Percentiles rank a stretch among this genome's conserved stretches.
These are phyloP conservation scores for Cercospora beticola DNA, from an alignment of 2,329 filamentous ascomycete genomes.

Conservation along the genomic window DNA sequence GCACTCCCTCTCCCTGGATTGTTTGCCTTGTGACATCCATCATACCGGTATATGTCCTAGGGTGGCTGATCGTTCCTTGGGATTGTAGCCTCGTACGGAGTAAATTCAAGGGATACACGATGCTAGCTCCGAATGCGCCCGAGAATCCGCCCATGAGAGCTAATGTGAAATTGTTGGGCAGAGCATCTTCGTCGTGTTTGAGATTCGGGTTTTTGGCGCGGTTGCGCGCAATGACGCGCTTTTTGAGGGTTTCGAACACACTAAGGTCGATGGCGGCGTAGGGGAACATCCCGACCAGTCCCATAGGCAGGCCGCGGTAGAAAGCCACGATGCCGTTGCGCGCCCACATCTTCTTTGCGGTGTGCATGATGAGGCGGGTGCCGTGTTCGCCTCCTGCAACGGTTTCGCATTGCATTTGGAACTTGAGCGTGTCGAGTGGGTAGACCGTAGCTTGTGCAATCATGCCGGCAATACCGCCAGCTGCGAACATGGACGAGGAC, in stretches of 20 bases:
- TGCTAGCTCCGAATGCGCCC: constrained; percentile 86
- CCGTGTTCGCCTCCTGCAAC: constrained; percentile 82
- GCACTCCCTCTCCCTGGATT: constrained; percentile 74
- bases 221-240: constrained; percentile 66
- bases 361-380: constrained; percentile 77
- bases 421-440: constrained; percentile 80
- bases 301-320: constrained; percentile 92
- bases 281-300: constrained; percentile 92
- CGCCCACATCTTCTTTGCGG: constrained; percentile 81
- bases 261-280: constrained; percentile 96
- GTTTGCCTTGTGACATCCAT: constrained; percentile 85
- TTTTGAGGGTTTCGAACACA: constrained; percentile 91
- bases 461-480: constrained; percentile 89
- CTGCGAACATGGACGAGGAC: constrained; percentile 82
- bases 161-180: constrained; percentile 77
- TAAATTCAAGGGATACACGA: constrained; percentile 93
- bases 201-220: constrained; percentile 50
- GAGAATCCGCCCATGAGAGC: constrained; percentile 88
- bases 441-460: constrained; percentile 96
- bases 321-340: constrained; percentile 72
- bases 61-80: constrained; percentile 90
- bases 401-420: constrained; percentile 90
- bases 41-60: constrained; percentile 77
- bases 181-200: constrained; percentile 76
- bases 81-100: constrained; percentile 83